Evolutionary conservation across 176 grass and related monocot genomes (phyloP).

Genomic region (Miscanthus lutarioriparius): DNA sequence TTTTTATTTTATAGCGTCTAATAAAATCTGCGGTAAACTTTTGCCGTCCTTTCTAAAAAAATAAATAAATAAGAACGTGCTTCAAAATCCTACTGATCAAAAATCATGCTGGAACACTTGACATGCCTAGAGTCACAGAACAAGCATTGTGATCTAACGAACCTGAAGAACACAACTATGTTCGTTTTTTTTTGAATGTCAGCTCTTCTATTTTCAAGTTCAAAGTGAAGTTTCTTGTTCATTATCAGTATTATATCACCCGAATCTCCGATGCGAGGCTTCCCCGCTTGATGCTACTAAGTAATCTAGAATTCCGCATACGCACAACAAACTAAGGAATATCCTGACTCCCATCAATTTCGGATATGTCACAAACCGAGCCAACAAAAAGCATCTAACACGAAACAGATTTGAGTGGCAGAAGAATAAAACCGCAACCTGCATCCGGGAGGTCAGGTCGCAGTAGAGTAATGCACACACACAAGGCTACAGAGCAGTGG

Average conservation of each 20-base stretch:
- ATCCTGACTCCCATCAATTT: background rate
- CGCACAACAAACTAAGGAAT: background rate
- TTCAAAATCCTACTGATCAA: background rate
- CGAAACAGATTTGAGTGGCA: background rate
- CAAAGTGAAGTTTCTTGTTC: background rate
- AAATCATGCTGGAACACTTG: background rate
- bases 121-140: background rate
- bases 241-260: background rate
- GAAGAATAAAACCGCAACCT: background rate
- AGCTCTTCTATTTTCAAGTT: background rate
- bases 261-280: background rate
- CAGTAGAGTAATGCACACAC: background rate
- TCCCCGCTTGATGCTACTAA: background rate
- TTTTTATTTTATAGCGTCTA: no score
- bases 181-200: no score
- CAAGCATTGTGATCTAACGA: no score
- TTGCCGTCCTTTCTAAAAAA: no score
- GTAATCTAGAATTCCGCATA: background rate
- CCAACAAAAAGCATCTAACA: background rate
- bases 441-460: background rate
- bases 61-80: background rate
- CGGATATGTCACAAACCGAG: background rate
- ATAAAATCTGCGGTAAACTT: no score
- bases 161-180: background rate
- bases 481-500: conserved; percentile 1